Conservation (phyloP, 2,329 filamentous ascomycete genomes). For the Fusarium sp. region DNA sequence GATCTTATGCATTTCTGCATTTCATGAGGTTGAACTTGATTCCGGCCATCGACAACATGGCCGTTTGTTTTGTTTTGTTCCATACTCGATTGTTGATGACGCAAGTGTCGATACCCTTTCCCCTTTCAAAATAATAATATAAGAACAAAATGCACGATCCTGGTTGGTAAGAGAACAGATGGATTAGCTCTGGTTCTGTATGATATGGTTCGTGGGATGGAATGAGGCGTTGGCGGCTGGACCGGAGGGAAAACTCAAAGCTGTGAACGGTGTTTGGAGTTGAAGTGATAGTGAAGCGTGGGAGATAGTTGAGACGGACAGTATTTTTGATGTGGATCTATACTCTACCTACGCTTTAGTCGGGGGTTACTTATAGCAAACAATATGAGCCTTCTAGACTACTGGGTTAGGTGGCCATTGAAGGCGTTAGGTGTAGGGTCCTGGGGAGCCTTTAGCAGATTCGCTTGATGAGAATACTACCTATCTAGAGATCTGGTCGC, state of each 20-base stretch:
- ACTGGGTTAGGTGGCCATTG: neutral
- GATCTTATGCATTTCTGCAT: slow-evolving; percentile 1
- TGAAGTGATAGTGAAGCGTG: neutral
- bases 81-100: slow-evolving; percentile 19
- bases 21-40: neutral
- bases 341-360: slow-evolving; percentile 5
- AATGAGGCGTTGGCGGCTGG: slow-evolving; percentile 31
- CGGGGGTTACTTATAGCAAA: slow-evolving; percentile 7
- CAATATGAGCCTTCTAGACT: neutral
- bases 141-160: slow-evolving; percentile 13
- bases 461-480: neutral
- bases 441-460: neutral
- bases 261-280: slow-evolving; percentile 2
- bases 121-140: slow-evolving; percentile 23
- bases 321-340: slow-evolving; percentile 15
- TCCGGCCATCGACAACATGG: slow-evolving; percentile 1
- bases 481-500: neutral
- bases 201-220: slow-evolving; percentile 27
- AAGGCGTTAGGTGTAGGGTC: neutral
- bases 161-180: slow-evolving; percentile 25
- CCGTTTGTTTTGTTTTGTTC: slow-evolving; percentile 15
- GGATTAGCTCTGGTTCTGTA: slow-evolving; percentile 26
- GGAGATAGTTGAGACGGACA: neutral
- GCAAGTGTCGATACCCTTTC: slow-evolving; percentile 38
- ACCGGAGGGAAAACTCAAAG: slow-evolving; percentile 16